Percentiles rank a stretch among this genome's conserved stretches.
These are phyloP conservation scores for Neurospora sp. DNA, from an alignment of 495 filamentous ascomycete species.

Conservation along the genomic window DNA sequence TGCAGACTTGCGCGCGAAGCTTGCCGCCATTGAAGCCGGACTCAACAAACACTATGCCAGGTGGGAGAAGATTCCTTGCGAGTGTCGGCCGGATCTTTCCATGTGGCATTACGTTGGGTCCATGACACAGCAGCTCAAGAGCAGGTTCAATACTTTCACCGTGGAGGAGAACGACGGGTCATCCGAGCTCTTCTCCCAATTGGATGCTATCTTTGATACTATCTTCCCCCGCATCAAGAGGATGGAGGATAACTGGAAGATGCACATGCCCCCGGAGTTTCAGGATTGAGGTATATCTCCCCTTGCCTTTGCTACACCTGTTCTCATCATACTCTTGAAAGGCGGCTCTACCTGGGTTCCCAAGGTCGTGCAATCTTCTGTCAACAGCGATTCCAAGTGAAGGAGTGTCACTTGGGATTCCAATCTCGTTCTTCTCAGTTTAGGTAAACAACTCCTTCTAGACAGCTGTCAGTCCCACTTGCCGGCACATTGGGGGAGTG, in stretches of 20 bases:
- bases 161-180: too few species aligned
- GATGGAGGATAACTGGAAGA: too few species aligned
- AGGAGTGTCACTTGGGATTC: background rate
- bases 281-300: background rate
- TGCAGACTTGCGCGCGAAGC: background rate
- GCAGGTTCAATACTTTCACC: too few species aligned
- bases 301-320: background rate
- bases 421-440: background rate
- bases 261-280: too few species aligned
- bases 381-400: background rate
- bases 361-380: background rate
- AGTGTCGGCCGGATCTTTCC: too few species aligned
- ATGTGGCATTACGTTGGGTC: too few species aligned
- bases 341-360: too few species aligned
- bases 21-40: background rate
- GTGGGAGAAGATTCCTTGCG: background rate
- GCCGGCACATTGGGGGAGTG: rapidly evolving
- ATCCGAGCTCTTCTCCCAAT: too few species aligned
- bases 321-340: too few species aligned
- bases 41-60: background rate
- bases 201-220: too few species aligned
- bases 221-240: too few species aligned
- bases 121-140: too few species aligned
- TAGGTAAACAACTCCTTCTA: background rate
- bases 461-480: background rate